Percentiles rank a stretch among this genome's conserved stretches.
These are phyloP conservation scores for Acanthamoeba royreba DNA, from an alignment of 208 protist species.

Conservation along the genomic window DNA sequence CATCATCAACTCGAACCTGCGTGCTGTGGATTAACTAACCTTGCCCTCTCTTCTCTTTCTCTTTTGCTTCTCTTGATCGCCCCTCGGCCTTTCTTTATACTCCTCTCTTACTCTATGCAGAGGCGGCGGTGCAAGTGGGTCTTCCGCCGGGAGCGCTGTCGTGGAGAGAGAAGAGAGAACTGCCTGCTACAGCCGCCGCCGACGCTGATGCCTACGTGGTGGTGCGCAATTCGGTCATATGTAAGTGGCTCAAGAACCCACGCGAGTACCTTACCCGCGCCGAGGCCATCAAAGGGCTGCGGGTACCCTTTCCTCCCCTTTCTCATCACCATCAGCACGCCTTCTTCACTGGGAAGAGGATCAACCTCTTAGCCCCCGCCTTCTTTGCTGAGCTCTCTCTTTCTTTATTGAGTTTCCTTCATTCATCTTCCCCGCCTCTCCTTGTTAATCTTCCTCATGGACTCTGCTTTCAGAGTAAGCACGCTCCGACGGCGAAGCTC, in stretches of 20 bases:
- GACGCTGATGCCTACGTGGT: neutral
- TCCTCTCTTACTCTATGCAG: neutral
- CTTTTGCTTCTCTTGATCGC: neutral
- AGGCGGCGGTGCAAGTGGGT: neutral
- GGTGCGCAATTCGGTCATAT: conserved; percentile 34
- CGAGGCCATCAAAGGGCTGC: conserved; percentile 18
- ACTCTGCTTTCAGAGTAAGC: neutral
- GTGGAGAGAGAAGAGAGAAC: conserved; percentile 41
- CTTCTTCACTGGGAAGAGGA: no score
- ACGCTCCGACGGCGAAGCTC: neutral
- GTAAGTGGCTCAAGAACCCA: conserved; percentile 24
- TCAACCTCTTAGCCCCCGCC: no score
- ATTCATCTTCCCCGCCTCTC: neutral
- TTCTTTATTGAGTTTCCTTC: no score
- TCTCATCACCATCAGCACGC: neutral
- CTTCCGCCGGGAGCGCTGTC: neutral
- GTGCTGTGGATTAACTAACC: no score
- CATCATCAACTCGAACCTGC: no score
- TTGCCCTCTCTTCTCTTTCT: neutral
- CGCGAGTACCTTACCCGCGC: conserved; percentile 32
- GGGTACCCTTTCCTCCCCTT: neutral
- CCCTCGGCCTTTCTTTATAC: neutral
- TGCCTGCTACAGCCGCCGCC: neutral
- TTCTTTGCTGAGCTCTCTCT: no score
- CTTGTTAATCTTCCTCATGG: neutral